A percentile compares a stretch with the other conserved stretches of the same genome.
These are phyloP conservation scores for Ogataea nakhonphanomensis DNA, from an alignment of 805 yeast species.

Conservation along the genomic window DNA sequence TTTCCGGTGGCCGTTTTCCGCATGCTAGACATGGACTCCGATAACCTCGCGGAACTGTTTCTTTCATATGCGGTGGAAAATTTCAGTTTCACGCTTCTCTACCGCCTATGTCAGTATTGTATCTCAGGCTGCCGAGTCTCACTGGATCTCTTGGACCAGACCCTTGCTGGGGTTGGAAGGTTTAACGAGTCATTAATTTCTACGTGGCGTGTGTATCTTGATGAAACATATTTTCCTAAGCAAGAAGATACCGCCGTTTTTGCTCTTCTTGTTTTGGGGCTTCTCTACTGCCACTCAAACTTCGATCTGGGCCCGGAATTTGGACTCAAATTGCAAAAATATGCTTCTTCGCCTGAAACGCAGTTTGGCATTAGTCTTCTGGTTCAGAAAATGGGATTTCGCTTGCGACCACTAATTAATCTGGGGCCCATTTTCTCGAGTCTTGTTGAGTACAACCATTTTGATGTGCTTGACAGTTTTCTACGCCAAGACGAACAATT, in stretches of 20 bases:
- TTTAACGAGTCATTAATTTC: constrained; percentile 9
- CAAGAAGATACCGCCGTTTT: constrained; percentile 10
- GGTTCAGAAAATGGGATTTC: constrained; percentile 1
- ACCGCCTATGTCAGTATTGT: constrained; percentile 13
- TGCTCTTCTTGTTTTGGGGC: constrained; percentile 14
- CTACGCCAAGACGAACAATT: constrained; percentile 3
- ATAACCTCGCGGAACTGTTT: constrained; percentile 10
- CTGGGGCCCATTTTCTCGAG: constrained; percentile 1
- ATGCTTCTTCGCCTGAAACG: not conserved
- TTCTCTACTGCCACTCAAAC: constrained; percentile 2
- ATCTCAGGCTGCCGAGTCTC: constrained; percentile 4
- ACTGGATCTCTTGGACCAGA: constrained; percentile 12
- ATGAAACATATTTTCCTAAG: constrained; percentile 3
- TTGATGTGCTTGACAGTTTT: constrained; percentile 5
- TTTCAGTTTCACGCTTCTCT: constrained; percentile 7
- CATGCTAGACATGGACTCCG: constrained; percentile 4
- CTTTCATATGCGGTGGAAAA: constrained; percentile 17
- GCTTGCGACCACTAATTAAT: not conserved
- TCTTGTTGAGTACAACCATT: not conserved
- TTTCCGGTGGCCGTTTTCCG: constrained; percentile 12
- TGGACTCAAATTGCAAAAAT: constrained; percentile 2
- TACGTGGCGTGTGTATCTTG: constrained; percentile 9
- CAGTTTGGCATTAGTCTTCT: not conserved
- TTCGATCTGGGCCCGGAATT: constrained; percentile 4
- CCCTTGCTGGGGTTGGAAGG: constrained; percentile 15